These are phyloP conservation scores for Saturnispora serradocipensis DNA, from an alignment of 805 yeast genomes.

Conservation along the genomic window DNA sequence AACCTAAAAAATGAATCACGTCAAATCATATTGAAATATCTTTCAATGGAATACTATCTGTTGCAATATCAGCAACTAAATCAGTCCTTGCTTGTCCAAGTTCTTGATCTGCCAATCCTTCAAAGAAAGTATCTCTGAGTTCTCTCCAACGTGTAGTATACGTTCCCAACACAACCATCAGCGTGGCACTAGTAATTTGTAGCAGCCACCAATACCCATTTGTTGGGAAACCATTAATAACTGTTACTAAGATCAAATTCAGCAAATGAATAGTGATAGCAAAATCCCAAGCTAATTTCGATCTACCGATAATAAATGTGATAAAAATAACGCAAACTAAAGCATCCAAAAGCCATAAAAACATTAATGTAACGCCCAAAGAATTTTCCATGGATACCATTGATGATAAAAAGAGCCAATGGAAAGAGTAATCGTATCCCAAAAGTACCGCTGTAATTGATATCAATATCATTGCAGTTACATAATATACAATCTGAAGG, in stretches of 20 bases:
- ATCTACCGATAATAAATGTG: slow-evolving; percentile 81
- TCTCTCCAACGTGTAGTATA: slow-evolving; percentile 92
- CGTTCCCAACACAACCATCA: slow-evolving; percentile 75
- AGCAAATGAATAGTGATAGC: slow-evolving; percentile 87
- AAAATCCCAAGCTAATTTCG: slow-evolving; percentile 93
- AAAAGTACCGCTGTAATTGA: slow-evolving; percentile 54
- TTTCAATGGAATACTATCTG: slow-evolving; percentile 5
- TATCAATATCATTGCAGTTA: slow-evolving; percentile 59
- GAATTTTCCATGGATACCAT: slow-evolving; percentile 65
- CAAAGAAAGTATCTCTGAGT: slow-evolving; percentile 80
- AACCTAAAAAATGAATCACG: no score
- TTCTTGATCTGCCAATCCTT: slow-evolving; percentile 62
- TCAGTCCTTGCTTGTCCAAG: slow-evolving; percentile 26
- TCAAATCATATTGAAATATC: not conserved
- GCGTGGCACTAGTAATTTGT: slow-evolving; percentile 56
- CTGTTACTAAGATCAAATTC: slow-evolving; percentile 61
- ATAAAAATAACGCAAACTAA: slow-evolving; percentile 76
- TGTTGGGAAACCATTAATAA: slow-evolving; percentile 59
- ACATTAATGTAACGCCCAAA: slow-evolving; percentile 64
- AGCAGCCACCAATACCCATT: slow-evolving; percentile 78
- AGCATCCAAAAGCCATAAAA: slow-evolving; percentile 77
- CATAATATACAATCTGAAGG: slow-evolving; percentile 71
- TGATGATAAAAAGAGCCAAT: slow-evolving; percentile 78
- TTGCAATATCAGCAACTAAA: not conserved
- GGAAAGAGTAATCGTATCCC: slow-evolving; percentile 60